Evolutionary conservation across 169 alveolate genomes (phyloP).

Genomic region (Cryptosporidium bovis): DNA sequence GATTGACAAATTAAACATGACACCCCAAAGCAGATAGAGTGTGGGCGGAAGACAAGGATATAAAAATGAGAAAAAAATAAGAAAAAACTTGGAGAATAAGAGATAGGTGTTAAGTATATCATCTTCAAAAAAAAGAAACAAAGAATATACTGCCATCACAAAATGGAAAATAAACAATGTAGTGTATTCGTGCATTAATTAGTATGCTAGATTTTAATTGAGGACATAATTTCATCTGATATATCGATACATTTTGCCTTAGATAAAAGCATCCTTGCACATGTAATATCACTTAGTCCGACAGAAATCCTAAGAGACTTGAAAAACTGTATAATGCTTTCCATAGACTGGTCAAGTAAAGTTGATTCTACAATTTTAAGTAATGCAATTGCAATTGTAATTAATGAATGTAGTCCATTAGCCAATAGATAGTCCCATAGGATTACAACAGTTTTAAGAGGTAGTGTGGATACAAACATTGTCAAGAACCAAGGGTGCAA

Average conservation of each 20-base stretch:
- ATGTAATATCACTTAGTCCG: conserved; percentile 47
- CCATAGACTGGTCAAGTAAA: conserved; percentile 64
- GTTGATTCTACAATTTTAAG: conserved; percentile 61
- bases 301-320: conserved; percentile 65
- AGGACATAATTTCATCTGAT: conserved; percentile 47
- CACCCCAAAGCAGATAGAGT: too few relatives aligned
- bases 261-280: conserved; percentile 59
- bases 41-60: too few relatives aligned
- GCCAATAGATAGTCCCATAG: conserved; percentile 81
- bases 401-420: conserved; percentile 47
- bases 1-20: too few relatives aligned
- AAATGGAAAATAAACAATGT: not conserved
- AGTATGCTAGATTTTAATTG: not conserved
- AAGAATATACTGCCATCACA: too few relatives aligned
- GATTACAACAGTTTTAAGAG: conserved; percentile 81
- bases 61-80: too few relatives aligned
- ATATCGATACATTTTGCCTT: conserved; percentile 39
- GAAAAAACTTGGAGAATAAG: too few relatives aligned
- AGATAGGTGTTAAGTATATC: too few relatives aligned
- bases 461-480: conserved; percentile 81
- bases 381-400: conserved; percentile 59
- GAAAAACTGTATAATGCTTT: conserved; percentile 64
- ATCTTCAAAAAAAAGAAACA: too few relatives aligned
- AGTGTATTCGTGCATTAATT: not conserved
- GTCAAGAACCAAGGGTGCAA: conserved; percentile 84